Base-by-base conservation (phyloP, 2,329 filamentous ascomycete species). In the Venturiaceae sp. region DNA sequence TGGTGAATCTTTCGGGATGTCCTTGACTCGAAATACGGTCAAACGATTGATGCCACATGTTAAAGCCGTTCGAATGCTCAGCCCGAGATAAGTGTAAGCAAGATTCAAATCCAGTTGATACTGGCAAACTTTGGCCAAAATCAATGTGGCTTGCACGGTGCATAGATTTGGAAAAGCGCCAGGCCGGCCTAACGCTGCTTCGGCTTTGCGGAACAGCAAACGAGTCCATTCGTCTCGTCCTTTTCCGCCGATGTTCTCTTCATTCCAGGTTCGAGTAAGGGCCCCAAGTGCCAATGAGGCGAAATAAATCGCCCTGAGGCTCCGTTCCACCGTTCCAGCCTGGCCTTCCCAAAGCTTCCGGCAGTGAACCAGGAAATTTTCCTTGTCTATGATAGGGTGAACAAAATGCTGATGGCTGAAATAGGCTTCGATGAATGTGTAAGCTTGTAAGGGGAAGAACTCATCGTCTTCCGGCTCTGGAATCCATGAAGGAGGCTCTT, bases 61-160 rank as follows among this genome's bases (percentile, higher is more conserved):
- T 13, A 79, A 64, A 11, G 75, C 74, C 5, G 74, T 78, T 44
- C 77, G 72, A 9, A 77, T 72, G 1, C 77, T 76, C 23, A 76
- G 69, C 0, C 77, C 77, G 9, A 77, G 70, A 57, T 77, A 79
- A 66, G 77, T 76, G 57, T 79, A 79, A 3, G 77, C 73, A 61
- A 68, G 67, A 59, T 78, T 75, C 5, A 75, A 74, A 55, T 77
- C 77, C 4, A 79, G 67, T 60, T 79, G 75, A 54, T 78, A 77
- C 59, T 79, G 77, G 60, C 75, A 78, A 3, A 79, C 71, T 63
- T 78, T 78, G 6, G 75, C 75, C 70, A 79, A 70, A 6, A 79
- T 68, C 60, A 78, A 75, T 34, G 76, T 70, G 46, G 74, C 75
- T 57, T 79, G 77, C 3, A 78, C 75, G 59, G 75, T 77, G 57